phyloP scores from a whole-genome alignment of 306 rosid genomes.

The Crataegus laevigata region DNA sequence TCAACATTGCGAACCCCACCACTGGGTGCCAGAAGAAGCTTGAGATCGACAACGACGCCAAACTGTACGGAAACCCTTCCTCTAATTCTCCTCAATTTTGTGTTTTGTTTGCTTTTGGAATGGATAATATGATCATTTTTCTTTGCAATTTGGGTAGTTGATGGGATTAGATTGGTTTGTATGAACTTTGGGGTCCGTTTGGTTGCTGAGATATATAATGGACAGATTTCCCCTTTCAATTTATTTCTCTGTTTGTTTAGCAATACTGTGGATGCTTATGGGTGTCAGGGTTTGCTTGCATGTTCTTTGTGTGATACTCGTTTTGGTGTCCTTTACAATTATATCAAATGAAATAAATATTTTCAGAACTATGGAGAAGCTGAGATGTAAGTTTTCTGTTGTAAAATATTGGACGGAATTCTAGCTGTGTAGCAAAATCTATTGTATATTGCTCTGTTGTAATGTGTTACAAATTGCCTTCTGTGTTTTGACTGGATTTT shows the following conservation, averaged over 20 bases:
- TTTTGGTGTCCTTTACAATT: neutral
- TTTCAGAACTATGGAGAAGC: neutral
- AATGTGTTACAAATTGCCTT: too few species aligned
- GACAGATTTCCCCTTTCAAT: neutral
- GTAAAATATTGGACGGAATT: too few species aligned
- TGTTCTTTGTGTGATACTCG: neutral
- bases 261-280: neutral
- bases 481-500: too few species aligned
- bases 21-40: constrained; percentile 38
- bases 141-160: neutral
- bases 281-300: too few species aligned
- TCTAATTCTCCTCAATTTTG: neutral
- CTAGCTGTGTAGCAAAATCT: too few species aligned
- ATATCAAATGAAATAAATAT: neutral
- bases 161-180: neutral
- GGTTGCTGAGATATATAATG: neutral
- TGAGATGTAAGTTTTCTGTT: neutral
- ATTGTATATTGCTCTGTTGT: too few species aligned
- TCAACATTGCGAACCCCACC: constrained; percentile 33
- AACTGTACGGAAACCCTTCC: constrained; percentile 8
- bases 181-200: neutral
- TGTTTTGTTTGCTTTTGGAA: neutral
- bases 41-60: constrained; percentile 28
- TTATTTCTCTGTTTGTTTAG: neutral
- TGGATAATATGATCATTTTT: neutral